phyloP scores from a whole-genome alignment of 495 filamentous ascomycete genomes.

The Xylaria curta region DNA sequence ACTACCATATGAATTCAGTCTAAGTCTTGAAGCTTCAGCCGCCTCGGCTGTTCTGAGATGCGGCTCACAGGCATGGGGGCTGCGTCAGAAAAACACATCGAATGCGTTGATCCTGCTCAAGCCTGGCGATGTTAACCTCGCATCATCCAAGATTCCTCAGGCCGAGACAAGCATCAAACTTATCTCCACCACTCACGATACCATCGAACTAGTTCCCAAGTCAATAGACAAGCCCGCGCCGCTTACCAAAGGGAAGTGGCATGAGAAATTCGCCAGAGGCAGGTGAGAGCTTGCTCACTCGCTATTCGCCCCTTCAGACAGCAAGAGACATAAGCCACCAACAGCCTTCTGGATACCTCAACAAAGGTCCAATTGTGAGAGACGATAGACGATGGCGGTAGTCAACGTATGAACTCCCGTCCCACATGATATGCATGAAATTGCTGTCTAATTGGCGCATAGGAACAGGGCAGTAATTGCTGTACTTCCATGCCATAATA shows the following conservation, averaged over 20 bases:
- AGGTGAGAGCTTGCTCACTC: conserved; percentile 27
- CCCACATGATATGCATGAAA: not conserved
- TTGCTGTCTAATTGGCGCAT: not conserved
- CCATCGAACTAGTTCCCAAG: conserved; percentile 67
- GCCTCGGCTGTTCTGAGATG: conserved; percentile 79
- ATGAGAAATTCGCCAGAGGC: conserved; percentile 76
- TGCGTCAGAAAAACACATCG: conserved; percentile 90
- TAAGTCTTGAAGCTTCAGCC: conserved; percentile 68
- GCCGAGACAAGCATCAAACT: conserved; percentile 55
- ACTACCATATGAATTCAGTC: conserved; percentile 47
- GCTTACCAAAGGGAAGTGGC: conserved; percentile 78
- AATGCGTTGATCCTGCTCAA: conserved; percentile 79
- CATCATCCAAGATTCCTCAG: conserved; percentile 40
- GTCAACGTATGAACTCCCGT: not conserved
- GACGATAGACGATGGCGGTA: not conserved
- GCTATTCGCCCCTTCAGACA: not conserved
- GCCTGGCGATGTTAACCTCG: conserved; percentile 43
- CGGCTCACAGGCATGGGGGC: conserved; percentile 70
- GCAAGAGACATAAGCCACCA: not conserved
- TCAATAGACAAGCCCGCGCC: conserved; percentile 44
- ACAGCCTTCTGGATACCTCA: not conserved
- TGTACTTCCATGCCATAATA: not conserved
- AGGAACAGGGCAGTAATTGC: not conserved
- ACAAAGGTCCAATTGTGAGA: not conserved
- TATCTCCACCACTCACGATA: conserved; percentile 75